A percentile compares a stretch with the other conserved stretches of the same genome.
phyloP scores from a whole-genome alignment of 805 yeast genomes.

The Pichia nakasei region DNA sequence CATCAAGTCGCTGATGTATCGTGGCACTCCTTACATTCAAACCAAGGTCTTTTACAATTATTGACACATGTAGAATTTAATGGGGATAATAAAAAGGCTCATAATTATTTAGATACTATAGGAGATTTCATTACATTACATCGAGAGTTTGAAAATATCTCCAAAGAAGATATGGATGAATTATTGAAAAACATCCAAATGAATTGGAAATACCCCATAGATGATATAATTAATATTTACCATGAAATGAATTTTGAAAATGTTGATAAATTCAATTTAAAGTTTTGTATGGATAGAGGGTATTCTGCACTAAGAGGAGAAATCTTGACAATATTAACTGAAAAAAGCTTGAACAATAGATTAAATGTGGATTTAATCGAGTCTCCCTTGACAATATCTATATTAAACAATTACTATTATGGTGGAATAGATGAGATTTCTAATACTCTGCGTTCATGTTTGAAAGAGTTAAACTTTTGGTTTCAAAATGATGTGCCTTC shows the following conservation, averaged over 20 bases:
- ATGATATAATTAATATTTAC: slow-evolving; percentile 36
- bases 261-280: slow-evolving; percentile 28
- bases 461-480: slow-evolving; percentile 33
- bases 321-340: slow-evolving; percentile 15
- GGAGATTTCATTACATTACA: slow-evolving; percentile 50
- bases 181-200: slow-evolving; percentile 20
- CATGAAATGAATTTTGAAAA: slow-evolving; percentile 27
- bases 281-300: slow-evolving; percentile 49
- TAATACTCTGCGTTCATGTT: slow-evolving; percentile 31
- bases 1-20: slow-evolving; percentile 59
- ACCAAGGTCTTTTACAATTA: slow-evolving; percentile 46
- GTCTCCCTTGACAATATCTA: slow-evolving; percentile 37
- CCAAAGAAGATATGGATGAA: slow-evolving; percentile 1
- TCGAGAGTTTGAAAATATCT: slow-evolving; percentile 27
- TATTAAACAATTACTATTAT: slow-evolving; percentile 38
- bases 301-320: slow-evolving; percentile 43
- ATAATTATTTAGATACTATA: slow-evolving; percentile 48
- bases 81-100: slow-evolving; percentile 42
- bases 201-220: slow-evolving; percentile 36
- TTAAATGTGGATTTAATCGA: slow-evolving; percentile 12
- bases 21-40: slow-evolving; percentile 55
- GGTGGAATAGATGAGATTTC: slow-evolving; percentile 47
- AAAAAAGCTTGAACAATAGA: slow-evolving; percentile 5
- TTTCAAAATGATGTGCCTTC: slow-evolving; percentile 21
- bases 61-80: slow-evolving; percentile 46